A percentile compares a stretch with the other conserved stretches of the same genome.
Evolutionary conservation across 2,329 filamentous ascomycete species (phyloP).

Genomic region (Daldinia eschscholtzii): DNA sequence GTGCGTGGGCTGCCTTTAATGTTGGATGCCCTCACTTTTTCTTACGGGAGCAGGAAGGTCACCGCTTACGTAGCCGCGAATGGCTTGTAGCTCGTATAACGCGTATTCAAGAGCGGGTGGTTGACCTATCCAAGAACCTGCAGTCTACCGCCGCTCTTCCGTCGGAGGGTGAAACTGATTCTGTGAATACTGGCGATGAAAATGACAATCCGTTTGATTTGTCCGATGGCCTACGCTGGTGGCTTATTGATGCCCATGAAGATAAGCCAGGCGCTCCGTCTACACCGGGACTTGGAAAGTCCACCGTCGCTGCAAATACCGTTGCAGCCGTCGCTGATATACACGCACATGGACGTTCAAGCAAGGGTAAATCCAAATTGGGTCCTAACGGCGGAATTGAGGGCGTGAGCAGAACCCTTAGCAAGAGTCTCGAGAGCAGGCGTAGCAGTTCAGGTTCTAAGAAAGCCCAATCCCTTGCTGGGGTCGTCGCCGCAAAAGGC

Average conservation of each 20-base stretch:
- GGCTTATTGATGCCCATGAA: constrained; percentile 91
- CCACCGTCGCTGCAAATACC: constrained; percentile 87
- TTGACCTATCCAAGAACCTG: constrained; percentile 87
- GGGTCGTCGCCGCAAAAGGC: constrained; percentile 59
- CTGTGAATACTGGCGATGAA: constrained; percentile 71
- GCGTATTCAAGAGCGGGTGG: constrained; percentile 91
- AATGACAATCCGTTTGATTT: constrained; percentile 98
- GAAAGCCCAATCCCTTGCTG: constrained; percentile 73
- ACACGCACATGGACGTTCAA: constrained; percentile 61
- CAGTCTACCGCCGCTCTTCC: constrained; percentile 55
- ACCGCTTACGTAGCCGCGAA: constrained; percentile 85
- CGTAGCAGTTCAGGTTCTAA: constrained; percentile 89
- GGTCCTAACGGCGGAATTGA: constrained; percentile 71
- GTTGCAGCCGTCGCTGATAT: constrained; percentile 87
- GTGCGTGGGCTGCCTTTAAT: constrained; percentile 98
- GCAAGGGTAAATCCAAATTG: constrained; percentile 58
- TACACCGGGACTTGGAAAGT: constrained; percentile 92
- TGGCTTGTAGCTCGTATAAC: constrained; percentile 97
- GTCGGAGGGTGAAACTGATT: constrained; percentile 62
- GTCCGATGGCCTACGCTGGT: constrained; percentile 95
- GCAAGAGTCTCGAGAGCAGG: constrained; percentile 90
- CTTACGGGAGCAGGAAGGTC: constrained; percentile 89
- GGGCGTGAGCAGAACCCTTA: constrained; percentile 81
- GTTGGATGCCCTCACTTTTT: constrained; percentile 98
- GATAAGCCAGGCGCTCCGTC: constrained; percentile 92